Percentiles rank a stretch among this genome's conserved stretches.
These are phyloP conservation scores for Bolboschoenus planiculmis DNA, from an alignment of 176 grass and related monocot species.

Conservation along the genomic window DNA sequence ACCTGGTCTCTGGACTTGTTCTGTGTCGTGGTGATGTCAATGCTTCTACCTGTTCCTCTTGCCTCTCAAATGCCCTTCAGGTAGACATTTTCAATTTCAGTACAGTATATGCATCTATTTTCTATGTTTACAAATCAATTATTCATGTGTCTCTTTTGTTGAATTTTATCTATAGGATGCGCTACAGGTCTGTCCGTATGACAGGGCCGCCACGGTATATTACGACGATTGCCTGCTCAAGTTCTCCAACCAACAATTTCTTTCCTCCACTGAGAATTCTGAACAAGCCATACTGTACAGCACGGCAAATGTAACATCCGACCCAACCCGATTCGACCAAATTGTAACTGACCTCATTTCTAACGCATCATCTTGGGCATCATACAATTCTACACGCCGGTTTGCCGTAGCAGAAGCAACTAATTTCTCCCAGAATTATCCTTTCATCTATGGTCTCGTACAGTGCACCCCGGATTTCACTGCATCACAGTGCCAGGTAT, in stretches of 20 bases:
- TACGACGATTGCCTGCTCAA: conserved; percentile 49
- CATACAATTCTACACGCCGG: conserved; percentile 20
- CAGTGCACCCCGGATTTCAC: conserved; percentile 73
- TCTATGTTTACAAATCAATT: not conserved
- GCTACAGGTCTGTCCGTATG: conserved; percentile 20
- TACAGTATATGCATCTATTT: not conserved
- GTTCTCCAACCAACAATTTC: conserved; percentile 51
- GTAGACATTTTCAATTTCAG: not conserved
- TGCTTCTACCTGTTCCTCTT: conserved; percentile 25
- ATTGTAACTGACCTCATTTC: conserved; percentile 12
- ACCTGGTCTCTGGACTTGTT: conserved; percentile 26
- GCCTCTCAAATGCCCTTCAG: not conserved
- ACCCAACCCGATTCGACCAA: conserved; percentile 12
- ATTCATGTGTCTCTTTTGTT: not conserved
- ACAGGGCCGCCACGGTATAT: conserved; percentile 28
- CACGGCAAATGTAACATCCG: conserved; percentile 1
- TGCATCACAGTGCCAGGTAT: conserved; percentile 26
- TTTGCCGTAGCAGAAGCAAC: conserved; percentile 25
- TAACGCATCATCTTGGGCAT: conserved; percentile 31
- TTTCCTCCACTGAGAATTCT: conserved; percentile 5
- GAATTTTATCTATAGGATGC: not conserved
- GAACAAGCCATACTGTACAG: not conserved
- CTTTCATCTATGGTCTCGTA: conserved; percentile 49
- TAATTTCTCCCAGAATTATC: conserved; percentile 23
- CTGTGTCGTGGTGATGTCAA: conserved; percentile 35